Evolutionary conservation across 106 monocot genomes (phyloP).

Genomic region (Phalaenopsis aphrodite): DNA sequence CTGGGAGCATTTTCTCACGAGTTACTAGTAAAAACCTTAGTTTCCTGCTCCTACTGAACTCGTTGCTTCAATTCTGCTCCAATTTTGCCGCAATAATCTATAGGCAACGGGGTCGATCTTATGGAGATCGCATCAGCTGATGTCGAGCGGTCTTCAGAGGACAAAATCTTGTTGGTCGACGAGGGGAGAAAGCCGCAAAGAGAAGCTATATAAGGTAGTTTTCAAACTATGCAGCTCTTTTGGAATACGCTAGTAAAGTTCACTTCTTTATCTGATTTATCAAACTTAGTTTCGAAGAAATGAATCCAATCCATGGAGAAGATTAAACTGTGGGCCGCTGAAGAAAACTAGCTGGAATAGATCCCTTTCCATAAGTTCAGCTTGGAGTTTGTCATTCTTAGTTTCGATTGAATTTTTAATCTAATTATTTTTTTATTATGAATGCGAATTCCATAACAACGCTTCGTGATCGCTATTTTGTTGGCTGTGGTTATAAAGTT

Average conservation of each 20-base stretch:
- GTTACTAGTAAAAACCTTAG: background rate
- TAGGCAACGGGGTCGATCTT: background rate
- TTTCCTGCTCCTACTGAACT: background rate
- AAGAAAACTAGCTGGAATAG: constrained; percentile 72
- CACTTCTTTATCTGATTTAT: background rate
- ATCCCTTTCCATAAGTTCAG: constrained; percentile 71
- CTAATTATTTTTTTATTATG: too few relatives aligned
- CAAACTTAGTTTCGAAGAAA: constrained; percentile 12
- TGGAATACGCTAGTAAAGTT: background rate
- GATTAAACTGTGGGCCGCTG: constrained; percentile 27
- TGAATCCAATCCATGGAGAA: constrained; percentile 12
- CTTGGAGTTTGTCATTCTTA: background rate
- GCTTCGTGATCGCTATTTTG: background rate
- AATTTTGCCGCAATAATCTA: background rate
- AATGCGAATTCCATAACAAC: too few relatives aligned
- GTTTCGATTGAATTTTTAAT: background rate
- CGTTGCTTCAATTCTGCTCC: background rate
- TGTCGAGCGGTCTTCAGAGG: background rate
- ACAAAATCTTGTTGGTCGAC: background rate
- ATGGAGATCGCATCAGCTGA: background rate
- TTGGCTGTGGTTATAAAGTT: too few relatives aligned
- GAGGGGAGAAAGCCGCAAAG: background rate
- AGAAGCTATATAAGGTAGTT: background rate
- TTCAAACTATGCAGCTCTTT: background rate
- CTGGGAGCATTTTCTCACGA: background rate